Base-by-base conservation (phyloP, 805 yeast genomes). In the Phaffomyces opuntiae region DNA sequence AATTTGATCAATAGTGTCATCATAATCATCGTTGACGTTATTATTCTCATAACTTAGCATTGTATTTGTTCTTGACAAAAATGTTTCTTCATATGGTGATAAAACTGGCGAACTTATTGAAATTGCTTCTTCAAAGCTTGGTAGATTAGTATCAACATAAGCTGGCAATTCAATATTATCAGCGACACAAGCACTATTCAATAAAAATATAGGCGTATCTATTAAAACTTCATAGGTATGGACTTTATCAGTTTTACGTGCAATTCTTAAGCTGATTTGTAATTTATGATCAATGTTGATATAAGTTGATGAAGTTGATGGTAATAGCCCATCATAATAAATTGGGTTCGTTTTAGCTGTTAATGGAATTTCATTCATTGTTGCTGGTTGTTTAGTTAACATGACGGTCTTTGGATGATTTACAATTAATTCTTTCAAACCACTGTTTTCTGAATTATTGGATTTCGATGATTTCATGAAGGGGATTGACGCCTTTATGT, bases 181-280 rank as follows among this genome's bases (percentile, higher is more conserved):
- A 21, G 60, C 55, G 3, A 57, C 60, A 52, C 76, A 72, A 4
- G 62, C 52, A 32, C 66, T 66, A 12, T 80, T 74, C n/a, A 77
- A 65, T 17, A 78, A 59, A 29, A 75, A 71, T 34, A 85, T 69
- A 0, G 93, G 93, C 0, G 91, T 83, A 57, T 85, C 93, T 36
- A 85, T 83, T 38, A 85, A 77, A 19, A 85, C 90, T 54, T 85
- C 95, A 56, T 81, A 85, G 60, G 85, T 90, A 54, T 83, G 88
- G 66, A 78, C 63, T 50, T 75, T 76, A 5, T 54, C 51, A 35
- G 63, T 65, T 24, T 79, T 79, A 53, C 75, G 79, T 12, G 86
- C 77, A 26, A 85, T 77, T 46, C 93, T 67, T 46, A 85, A 73
- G 53, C 84, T 78, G 5, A 85, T 73, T 59, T 85, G 93, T 42